Evolutionary conservation across 208 protist genomes (phyloP), one percentile per base, ranked within the genome.

Genomic region (Leishmania martiniquensis): DNA sequence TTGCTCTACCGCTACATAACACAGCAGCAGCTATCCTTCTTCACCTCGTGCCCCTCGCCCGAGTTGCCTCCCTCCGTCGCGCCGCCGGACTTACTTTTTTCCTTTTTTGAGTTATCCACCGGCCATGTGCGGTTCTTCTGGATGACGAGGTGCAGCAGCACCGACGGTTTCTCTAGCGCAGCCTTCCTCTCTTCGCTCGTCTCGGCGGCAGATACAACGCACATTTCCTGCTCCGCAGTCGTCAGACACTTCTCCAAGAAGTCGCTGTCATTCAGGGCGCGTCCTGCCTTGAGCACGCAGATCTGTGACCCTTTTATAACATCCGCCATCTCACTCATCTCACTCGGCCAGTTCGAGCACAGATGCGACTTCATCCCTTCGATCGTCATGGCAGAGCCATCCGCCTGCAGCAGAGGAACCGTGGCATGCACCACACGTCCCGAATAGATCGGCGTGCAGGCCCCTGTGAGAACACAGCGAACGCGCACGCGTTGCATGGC

Each of bases 401-500:
- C 82, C 1, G 77, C 69, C 60, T 89, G 83, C 47, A 47, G 52
- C 5, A 96, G 68, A 3, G 90, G 85, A 22, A 94, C 85, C 25
- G 77, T 60, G 67, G 90, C 54, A 69, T 91, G 83, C 54, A 96
- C 77, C n/a, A 91, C 89, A 32, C 83, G 65, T 4, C 92, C 92
- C 44, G 88, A 92, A 77, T 93, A 96, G 45, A 76, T 70, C 0
- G 77, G 59, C 71, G 86, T 77, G 73, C 90, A 96, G 7, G 90
- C 87, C 1, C 90, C 92, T 20, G 85, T 96, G 59, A 96, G 69
- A 20, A 96, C 82, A 80, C 93, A 91, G n/a, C 87, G 87, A 34
- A 95, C 78, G 62, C 82, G 83, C 55, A 93, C 75, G 51, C 75
- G 74, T 2, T 83, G 78, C 85, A 85, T 89, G 13, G 4, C 66